Conservation (phyloP, 2,329 filamentous ascomycete genomes). For the Trichothecium sympodiale region DNA sequence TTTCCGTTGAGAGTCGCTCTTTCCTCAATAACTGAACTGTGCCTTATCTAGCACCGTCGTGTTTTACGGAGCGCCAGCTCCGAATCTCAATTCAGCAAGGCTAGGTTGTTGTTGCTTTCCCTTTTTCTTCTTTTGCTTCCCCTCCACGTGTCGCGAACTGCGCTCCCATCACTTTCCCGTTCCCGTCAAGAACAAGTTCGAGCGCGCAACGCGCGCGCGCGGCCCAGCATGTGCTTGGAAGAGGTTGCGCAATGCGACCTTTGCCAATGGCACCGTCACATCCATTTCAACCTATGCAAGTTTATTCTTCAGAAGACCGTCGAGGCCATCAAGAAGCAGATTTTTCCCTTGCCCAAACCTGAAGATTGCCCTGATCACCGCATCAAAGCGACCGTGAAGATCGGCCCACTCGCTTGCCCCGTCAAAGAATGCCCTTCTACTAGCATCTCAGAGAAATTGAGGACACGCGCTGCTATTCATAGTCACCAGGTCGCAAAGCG, state of each 20-base stretch:
- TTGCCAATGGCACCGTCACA: conserved; percentile 1
- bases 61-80: too few relatives aligned
- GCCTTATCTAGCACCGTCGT: too few relatives aligned
- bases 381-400: not conserved
- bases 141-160: too few relatives aligned
- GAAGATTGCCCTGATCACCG: not conserved
- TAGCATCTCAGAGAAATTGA: not conserved
- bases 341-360: not conserved
- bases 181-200: not conserved
- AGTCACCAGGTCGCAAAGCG: too few relatives aligned
- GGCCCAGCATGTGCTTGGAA: conserved; percentile 1
- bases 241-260: conserved; percentile 1
- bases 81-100: too few relatives aligned
- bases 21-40: too few relatives aligned
- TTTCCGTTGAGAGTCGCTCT: too few relatives aligned
- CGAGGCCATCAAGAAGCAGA: not conserved
- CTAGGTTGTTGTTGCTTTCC: too few relatives aligned
- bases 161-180: not conserved
- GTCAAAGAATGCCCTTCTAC: not conserved
- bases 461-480: too few relatives aligned
- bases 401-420: not conserved
- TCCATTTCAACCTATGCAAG: not conserved
- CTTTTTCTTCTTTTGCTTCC: too few relatives aligned
- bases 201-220: not conserved
- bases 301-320: not conserved